A percentile compares a stretch with the other conserved stretches of the same genome.
Conservation (phyloP, 306 rosid genomes). For the Adenanthera pavonina region DNA sequence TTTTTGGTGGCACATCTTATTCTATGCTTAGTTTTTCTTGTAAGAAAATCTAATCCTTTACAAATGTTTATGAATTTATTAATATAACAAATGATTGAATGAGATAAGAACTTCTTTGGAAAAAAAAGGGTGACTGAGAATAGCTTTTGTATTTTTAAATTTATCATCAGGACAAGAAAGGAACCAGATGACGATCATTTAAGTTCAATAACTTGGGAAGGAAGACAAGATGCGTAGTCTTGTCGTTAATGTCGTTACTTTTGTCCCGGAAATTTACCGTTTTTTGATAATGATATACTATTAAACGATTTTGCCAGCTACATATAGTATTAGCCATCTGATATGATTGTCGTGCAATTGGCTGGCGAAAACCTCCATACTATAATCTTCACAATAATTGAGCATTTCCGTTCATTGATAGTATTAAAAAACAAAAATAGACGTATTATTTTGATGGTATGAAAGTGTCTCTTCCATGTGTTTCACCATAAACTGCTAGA, state of each 20-base stretch:
- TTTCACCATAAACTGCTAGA: neutral
- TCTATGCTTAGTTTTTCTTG: neutral
- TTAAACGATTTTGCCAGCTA: constrained; percentile 18
- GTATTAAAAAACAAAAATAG: neutral
- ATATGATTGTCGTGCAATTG: constrained; percentile 2
- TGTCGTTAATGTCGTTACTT: neutral
- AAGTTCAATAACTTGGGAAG: neutral
- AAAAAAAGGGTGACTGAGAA: neutral
- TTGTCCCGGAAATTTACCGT: neutral
- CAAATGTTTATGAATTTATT: neutral
- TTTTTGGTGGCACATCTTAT: neutral
- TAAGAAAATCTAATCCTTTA: neutral
- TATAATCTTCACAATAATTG: neutral
- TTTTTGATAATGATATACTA: neutral
- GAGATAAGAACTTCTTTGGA: neutral
- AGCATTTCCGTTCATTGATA: neutral
- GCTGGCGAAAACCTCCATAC: neutral
- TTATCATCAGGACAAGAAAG: neutral
- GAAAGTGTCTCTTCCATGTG: neutral
- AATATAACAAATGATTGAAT: neutral
- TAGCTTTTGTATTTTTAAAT: neutral
- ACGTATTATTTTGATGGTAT: neutral
- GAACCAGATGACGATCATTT: neutral
- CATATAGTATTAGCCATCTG: neutral
- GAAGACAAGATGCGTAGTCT: neutral